These are phyloP conservation scores for Tritrichomonas foetus DNA, from an alignment of 208 protist genomes.

Conservation along the genomic window DNA sequence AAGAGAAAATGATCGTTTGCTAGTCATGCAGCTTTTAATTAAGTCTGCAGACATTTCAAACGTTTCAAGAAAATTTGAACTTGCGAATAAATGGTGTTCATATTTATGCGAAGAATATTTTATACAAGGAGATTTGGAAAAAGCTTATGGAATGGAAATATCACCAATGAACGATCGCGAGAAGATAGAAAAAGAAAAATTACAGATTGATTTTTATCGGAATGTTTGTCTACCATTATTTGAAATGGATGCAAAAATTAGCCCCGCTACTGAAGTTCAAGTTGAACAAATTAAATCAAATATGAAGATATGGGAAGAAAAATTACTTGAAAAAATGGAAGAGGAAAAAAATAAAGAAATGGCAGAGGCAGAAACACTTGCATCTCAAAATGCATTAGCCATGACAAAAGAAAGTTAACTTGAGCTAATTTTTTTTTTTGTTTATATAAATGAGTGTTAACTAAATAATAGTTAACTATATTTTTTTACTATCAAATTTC, in stretches of 20 bases:
- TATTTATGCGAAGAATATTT: neutral
- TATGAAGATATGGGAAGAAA: neutral
- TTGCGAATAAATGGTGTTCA: neutral
- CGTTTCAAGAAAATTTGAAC: neutral
- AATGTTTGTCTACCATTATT: neutral
- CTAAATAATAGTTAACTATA: too few relatives aligned
- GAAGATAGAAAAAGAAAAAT: neutral
- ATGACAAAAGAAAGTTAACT: too few relatives aligned
- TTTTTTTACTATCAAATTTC: too few relatives aligned
- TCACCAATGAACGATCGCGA: neutral
- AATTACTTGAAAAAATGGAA: neutral
- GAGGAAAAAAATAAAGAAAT: neutral
- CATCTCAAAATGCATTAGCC: too few relatives aligned
- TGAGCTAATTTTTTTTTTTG: too few relatives aligned
- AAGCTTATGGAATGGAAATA: neutral
- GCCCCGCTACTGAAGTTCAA: neutral
- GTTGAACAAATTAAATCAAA: neutral
- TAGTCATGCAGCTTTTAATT: neutral
- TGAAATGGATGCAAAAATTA: neutral
- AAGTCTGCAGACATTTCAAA: neutral
- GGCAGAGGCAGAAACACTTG: neutral
- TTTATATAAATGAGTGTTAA: too few relatives aligned
- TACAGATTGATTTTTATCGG: neutral
- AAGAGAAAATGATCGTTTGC: neutral
- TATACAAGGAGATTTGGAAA: neutral